Evolutionary conservation across 2,329 filamentous ascomycete genomes (phyloP).

Genomic region (Sordariomycetes sp.): DNA sequence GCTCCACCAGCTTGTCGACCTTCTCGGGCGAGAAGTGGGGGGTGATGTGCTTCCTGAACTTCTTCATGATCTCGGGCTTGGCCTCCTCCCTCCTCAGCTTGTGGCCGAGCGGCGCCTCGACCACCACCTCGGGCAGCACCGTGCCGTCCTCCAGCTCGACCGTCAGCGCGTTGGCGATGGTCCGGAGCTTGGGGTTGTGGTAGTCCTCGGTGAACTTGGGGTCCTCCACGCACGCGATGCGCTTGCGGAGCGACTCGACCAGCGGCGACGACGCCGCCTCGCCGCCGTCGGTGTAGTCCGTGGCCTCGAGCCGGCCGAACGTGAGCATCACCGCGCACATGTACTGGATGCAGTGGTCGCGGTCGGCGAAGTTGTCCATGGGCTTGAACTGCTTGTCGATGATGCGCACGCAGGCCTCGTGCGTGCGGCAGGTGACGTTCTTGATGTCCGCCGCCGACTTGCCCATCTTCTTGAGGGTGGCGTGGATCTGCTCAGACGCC

Average conservation of each 20-base stretch:
- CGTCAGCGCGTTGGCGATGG: constrained; percentile 93
- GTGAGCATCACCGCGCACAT: constrained; percentile 96
- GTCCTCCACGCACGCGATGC: constrained; percentile 95
- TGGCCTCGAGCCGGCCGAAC: constrained; percentile 86
- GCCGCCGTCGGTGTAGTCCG: constrained; percentile 84
- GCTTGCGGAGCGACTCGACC: constrained; percentile 82
- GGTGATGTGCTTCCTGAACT: constrained; percentile 86
- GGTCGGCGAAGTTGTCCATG: constrained; percentile 99
- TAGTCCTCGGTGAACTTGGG: constrained; percentile 91
- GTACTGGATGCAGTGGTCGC: constrained; percentile 99
- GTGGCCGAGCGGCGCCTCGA: constrained; percentile 93
- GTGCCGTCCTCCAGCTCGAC: constrained; percentile 93
- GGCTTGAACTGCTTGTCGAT: constrained; percentile 99
- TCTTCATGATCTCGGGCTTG: constrained; percentile 91
- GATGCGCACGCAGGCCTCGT: constrained; percentile 97
- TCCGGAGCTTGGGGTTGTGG: constrained; percentile 85
- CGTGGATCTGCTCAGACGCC: constrained; percentile 79
- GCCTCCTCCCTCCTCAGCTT: constrained; percentile 86
- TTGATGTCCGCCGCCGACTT: constrained; percentile 94
- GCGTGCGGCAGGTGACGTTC: constrained; percentile 84
- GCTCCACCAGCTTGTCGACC: constrained; percentile 70
- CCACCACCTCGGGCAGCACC: constrained; percentile 76
- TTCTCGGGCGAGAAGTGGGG: constrained; percentile 69
- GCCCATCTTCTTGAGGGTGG: constrained; percentile 70
- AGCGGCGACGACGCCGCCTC: constrained; percentile 86